Base-by-base conservation (phyloP, 305 asterid genomes). In the Rubia balearica region DNA sequence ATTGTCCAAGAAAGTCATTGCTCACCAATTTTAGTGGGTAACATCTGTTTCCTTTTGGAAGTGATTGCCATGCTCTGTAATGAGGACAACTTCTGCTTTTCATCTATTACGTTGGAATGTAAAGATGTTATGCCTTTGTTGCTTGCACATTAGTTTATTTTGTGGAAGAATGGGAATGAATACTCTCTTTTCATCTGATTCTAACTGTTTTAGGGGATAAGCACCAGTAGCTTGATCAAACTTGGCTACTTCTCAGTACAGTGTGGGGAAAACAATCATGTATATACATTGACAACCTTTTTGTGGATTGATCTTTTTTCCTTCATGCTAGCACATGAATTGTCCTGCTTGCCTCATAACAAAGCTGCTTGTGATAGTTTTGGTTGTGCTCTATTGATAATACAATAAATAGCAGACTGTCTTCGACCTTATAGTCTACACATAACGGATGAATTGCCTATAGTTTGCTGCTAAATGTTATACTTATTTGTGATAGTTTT, bases 21-120 rank as follows among this genome's bases (percentile, higher is more conserved):
- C 36, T 59, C 30, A 59, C 16, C 14, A 59, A 19, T 59, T 59
- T 59, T 22, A 27, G 19, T 27, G 36, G 65, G 41, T 59, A 22
- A 59, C 17, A 11, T 21, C n/a, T 53, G 24, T 53, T 53, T 19
- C 24, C 24, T 8, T 19, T 16, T 53, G 53, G 17, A 46, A 46
- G 60, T n/a, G 22, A 53, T 24, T 24, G 65, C 40, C 6, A 21
- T 6, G 19, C 27, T 27, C 36, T 27, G 42, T 16, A 6, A 60
- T 60, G 65, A 13, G 64, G 64, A 59, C 14, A 59, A 4, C 65
- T 61, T 16, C 21, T 62, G 42, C 67, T 62, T 62, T 33, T 36
- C 24, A 36, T 36, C 46, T 61, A 61, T 33, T 14, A 61, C 41
- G 42, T 27, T 61, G 36, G 24, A 33, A 16, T 57, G 5, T 14